Percentiles rank a stretch among this genome's conserved stretches.
Evolutionary conservation across 495 filamentous ascomycete genomes (phyloP).

Genomic region (Sphaerosporella brunnea): DNA sequence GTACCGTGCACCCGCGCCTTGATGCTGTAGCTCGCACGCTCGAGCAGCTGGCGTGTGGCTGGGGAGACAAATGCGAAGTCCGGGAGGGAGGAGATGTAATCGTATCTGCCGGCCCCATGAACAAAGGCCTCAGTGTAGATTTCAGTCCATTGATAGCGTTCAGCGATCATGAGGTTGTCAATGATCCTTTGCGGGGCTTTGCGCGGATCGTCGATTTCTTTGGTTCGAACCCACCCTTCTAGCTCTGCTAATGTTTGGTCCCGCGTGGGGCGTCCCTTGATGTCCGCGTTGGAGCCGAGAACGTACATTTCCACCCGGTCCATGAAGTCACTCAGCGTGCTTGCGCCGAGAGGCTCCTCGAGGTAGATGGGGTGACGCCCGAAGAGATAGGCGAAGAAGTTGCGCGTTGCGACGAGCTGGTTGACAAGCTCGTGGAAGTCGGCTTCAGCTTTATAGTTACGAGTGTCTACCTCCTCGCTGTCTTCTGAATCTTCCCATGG

Average conservation of each 20-base stretch:
- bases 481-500: conserved; percentile 2
- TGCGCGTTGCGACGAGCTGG: conserved; percentile 6
- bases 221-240: conserved; percentile 2
- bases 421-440: conserved; percentile 1
- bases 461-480: background rate
- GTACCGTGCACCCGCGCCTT: background rate
- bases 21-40: conserved; percentile 3
- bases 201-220: conserved; percentile 1
- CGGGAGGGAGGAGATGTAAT: background rate
- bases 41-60: background rate
- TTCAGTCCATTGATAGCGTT: conserved; percentile 5
- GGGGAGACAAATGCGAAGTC: background rate
- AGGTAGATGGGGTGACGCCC: background rate
- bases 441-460: background rate
- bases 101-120: background rate
- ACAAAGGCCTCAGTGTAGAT: conserved; percentile 5
- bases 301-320: conserved; percentile 8
- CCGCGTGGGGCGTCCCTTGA: background rate
- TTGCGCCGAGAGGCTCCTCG: background rate
- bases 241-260: background rate
- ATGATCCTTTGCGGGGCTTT: background rate
- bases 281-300: background rate
- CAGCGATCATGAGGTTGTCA: conserved; percentile 2
- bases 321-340: conserved; percentile 1
- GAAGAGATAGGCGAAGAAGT: conserved; percentile 6